Evolutionary conservation across 345 rosid species (phyloP), one percentile per base, ranked within the genome.

Genomic region (Populus tremula): DNA sequence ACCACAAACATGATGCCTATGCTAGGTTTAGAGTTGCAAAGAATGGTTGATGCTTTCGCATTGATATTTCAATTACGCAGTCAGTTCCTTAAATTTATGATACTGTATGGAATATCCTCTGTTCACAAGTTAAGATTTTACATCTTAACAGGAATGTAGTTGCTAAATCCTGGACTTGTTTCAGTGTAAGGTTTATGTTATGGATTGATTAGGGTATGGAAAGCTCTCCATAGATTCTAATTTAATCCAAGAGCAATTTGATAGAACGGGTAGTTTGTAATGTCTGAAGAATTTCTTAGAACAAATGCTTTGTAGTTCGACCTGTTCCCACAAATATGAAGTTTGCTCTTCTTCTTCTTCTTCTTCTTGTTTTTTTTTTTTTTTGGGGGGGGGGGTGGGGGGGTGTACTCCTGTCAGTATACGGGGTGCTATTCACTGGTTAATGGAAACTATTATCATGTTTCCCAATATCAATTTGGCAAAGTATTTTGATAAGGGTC

Each of bases 11-110:
- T 18, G 41, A 43, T 73, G 49, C 64, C 6, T 20, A 20, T 39
- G 64, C 35, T 70, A 56, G 50, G 21, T 71, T 20, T 61, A 59
- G 79, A 62, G 77, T 64, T 72, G 59, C 35, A 63, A 53, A 21
- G 54, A 11, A 23, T 70, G 35, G n/a, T 70, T 39, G 21, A 65
- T 47, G 12, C 33, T 43, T 23, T 73, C 7, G 53, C 41, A 59
- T 41, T 20, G 41, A 12, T 33, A 53, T 54, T 53, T 6, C 39
- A 18, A 20, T 18, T 35, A 54, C 45, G 25, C 64, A 33, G 23
- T 67, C 13, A 8, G 2, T 67, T 18, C 8, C 27, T 67, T 33
- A 1, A 43, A 67, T 35, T 67, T 71, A 16, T 33, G 41, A 50
- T 16, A 20, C 10, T 45, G 31, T 6, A 70, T 45, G 59, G 59